A percentile compares a stretch with the other conserved stretches of the same genome.
phyloP scores from a whole-genome alignment of 352 stramenopile species.

The Phytopythium ostracodes region DNA sequence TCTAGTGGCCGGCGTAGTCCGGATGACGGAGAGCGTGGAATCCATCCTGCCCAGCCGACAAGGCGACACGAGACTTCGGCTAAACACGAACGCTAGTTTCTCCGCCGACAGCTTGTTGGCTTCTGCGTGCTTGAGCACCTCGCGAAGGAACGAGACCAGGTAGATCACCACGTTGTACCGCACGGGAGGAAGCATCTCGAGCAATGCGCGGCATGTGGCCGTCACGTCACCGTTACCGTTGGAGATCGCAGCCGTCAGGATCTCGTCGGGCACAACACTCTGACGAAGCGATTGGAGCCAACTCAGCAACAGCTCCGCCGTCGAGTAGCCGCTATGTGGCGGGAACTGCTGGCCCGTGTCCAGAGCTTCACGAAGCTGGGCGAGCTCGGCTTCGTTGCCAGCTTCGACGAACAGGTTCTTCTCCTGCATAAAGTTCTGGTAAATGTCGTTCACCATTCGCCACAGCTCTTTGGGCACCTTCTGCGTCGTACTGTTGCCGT shows the following conservation, averaged over 20 bases:
- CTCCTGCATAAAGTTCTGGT: conserved; percentile 66
- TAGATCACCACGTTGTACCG: conserved; percentile 98
- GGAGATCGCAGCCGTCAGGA: conserved; percentile 64
- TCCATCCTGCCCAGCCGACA: conserved; percentile 21
- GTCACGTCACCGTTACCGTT: conserved; percentile 68
- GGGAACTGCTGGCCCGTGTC: conserved; percentile 90
- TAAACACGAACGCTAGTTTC: conserved; percentile 74
- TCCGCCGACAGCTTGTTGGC: conserved; percentile 69
- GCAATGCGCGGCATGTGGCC: conserved; percentile 62
- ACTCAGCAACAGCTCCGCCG: conserved; percentile 85
- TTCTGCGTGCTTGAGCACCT: conserved; percentile 79
- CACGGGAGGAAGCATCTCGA: conserved; percentile 88
- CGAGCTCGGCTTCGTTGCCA: conserved; percentile 61
- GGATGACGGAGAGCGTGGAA: conserved; percentile 2
- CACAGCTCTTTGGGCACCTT: conserved; percentile 97
- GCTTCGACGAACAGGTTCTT: conserved; percentile 84
- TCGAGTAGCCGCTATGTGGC: conserved; percentile 82
- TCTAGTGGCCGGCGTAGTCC: conserved; percentile 12
- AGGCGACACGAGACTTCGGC: conserved; percentile 58
- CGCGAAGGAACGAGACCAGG: conserved; percentile 94
- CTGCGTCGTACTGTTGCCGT: conserved; percentile 27
- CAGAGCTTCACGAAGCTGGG: conserved; percentile 85
- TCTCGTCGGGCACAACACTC: conserved; percentile 85
- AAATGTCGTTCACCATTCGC: conserved; percentile 97
- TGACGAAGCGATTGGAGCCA: conserved; percentile 90